These are phyloP conservation scores for Silene noctiflora DNA, from an alignment of 179 eudicot species.

Conservation along the genomic window DNA sequence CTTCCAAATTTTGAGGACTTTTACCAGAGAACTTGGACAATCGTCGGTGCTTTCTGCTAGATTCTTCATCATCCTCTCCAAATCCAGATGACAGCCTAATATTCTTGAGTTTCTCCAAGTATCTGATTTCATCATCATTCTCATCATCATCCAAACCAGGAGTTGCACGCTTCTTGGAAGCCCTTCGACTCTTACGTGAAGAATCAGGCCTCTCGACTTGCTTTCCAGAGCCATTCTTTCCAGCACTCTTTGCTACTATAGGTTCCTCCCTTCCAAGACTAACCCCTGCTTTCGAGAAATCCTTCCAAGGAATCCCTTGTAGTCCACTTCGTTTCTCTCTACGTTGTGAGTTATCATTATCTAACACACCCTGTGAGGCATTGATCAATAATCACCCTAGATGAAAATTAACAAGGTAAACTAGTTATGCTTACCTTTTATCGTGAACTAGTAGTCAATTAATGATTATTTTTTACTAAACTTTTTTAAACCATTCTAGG, in stretches of 20 bases:
- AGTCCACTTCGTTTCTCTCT: constrained; percentile 47
- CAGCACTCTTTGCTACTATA: constrained; percentile 38
- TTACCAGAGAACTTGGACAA: constrained; percentile 46
- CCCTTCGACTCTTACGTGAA: constrained; percentile 66
- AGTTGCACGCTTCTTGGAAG: constrained; percentile 58
- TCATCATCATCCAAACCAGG: constrained; percentile 76
- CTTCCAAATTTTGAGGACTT: constrained; percentile 32
- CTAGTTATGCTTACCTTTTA: not conserved
- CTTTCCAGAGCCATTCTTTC: constrained; percentile 38
- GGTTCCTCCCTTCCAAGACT: constrained; percentile 52
- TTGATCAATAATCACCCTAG: constrained; percentile 7
- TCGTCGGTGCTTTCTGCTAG: constrained; percentile 48
- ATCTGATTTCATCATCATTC: constrained; percentile 72
- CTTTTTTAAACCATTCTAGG: too few species aligned
- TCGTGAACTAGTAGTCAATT: too few species aligned
- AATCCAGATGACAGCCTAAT: constrained; percentile 42
- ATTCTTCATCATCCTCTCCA: constrained; percentile 51
- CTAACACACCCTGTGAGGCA: constrained; percentile 47
- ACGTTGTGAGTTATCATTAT: constrained; percentile 38
- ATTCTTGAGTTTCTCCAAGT: constrained; percentile 73
- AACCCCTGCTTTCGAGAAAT: constrained; percentile 58
- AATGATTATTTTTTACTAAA: too few species aligned
- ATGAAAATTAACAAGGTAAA: not conserved
- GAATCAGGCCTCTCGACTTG: constrained; percentile 55
- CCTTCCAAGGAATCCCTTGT: constrained; percentile 78